Evolutionary conservation across 768 basidiomycete species (phyloP).

Genomic region (Panaeolus cyanescens): DNA sequence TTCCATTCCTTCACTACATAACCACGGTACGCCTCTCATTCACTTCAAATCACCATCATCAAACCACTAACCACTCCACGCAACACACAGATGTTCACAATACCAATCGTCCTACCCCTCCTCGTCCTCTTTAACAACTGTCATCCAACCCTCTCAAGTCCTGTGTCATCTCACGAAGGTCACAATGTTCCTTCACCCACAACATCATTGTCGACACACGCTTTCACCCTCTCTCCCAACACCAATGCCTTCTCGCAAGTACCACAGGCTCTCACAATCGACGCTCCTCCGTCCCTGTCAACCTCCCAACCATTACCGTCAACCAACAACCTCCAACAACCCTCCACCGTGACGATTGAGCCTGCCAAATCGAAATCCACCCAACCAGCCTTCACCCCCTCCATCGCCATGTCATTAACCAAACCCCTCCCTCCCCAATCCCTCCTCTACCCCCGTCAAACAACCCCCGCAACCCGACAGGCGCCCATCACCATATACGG

Average conservation of each 20-base stretch:
- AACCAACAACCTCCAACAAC: too few relatives aligned
- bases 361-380: too few relatives aligned
- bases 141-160: neutral
- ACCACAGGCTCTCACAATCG: neutral
- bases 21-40: neutral
- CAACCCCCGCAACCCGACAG: neutral
- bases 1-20: neutral
- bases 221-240: neutral
- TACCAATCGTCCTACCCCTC: neutral
- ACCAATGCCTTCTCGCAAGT: neutral
- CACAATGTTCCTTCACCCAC: neutral
- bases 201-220: neutral
- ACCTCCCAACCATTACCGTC: too few relatives aligned
- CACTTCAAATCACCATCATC: neutral
- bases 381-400: neutral
- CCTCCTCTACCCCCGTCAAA: neutral
- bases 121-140: neutral
- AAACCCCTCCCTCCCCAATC: too few relatives aligned
- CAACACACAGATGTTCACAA: neutral
- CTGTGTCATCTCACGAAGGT: neutral
- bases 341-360: too few relatives aligned
- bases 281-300: neutral
- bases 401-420: neutral
- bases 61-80: neutral
- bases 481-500: neutral